Evolutionary conservation across 495 filamentous ascomycete species (phyloP).

Genomic region (Talaromyces adpressus): DNA sequence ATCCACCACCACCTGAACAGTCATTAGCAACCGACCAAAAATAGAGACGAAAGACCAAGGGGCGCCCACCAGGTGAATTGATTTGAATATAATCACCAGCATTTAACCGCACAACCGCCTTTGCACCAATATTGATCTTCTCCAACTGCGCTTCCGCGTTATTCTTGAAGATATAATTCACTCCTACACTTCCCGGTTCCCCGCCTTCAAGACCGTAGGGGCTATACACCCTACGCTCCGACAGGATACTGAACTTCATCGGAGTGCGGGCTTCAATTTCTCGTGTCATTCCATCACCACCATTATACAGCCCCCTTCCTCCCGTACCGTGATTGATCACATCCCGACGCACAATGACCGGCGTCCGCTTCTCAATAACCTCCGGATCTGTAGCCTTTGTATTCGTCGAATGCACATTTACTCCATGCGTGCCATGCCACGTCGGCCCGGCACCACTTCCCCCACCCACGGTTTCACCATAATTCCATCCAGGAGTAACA

Average conservation of each 20-base stretch:
- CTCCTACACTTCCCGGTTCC: conserved; percentile 17
- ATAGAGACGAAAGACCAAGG: no score
- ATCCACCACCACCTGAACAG: conserved; percentile 5
- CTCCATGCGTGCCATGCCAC: conserved; percentile 85
- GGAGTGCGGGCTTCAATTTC: conserved; percentile 38
- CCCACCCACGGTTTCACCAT: conserved; percentile 96
- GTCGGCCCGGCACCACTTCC: conserved; percentile 80
- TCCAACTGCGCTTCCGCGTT: conserved; percentile 13
- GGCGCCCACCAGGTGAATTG: conserved; percentile 11
- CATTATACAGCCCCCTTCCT: conserved; percentile 26
- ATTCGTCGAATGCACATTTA: conserved; percentile 98
- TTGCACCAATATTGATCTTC: conserved; percentile 14
- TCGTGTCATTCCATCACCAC: conserved; percentile 31
- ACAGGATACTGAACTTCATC: conserved; percentile 79
- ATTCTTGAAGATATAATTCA: conserved; percentile 17
- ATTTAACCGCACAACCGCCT: conserved; percentile 12
- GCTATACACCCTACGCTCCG: conserved; percentile 73
- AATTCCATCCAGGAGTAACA: conserved; percentile 80
- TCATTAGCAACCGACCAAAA: not conserved
- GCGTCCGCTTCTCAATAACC: conserved; percentile 89
- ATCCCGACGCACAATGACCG: conserved; percentile 79
- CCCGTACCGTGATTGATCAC: conserved; percentile 56
- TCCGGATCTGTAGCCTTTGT: conserved; percentile 94
- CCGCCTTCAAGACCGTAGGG: conserved; percentile 85
- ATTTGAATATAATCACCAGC: conserved; percentile 18